phyloP scores from a whole-genome alignment of 2,329 filamentous ascomycete genomes.

The Hymenoscyphus scutula region DNA sequence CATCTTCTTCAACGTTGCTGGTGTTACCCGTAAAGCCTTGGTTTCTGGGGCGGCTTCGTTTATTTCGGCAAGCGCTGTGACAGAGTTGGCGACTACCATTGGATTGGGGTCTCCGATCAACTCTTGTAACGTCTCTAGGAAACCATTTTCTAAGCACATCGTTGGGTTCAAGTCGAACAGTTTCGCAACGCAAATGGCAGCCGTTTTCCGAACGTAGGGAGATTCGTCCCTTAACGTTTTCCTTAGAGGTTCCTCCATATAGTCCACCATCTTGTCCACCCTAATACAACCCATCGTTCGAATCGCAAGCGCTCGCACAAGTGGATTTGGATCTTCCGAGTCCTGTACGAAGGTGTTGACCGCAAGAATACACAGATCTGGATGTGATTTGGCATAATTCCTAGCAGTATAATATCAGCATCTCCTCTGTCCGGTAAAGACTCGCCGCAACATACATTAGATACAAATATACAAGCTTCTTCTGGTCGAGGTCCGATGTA shows the following conservation, averaged over 20 bases:
- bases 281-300: slow-evolving; percentile 98
- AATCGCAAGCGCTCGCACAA: slow-evolving; percentile 91
- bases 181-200: slow-evolving; percentile 96
- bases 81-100: slow-evolving; percentile 98
- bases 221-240: slow-evolving; percentile 97
- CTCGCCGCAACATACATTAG: slow-evolving; percentile 64
- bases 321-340: slow-evolving; percentile 95
- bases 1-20: slow-evolving; percentile 86
- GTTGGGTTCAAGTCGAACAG: slow-evolving; percentile 90
- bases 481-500: slow-evolving; percentile 90
- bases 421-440: background rate
- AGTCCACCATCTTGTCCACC: slow-evolving; percentile 99
- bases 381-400: slow-evolving; percentile 99
- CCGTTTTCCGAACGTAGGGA: slow-evolving; percentile 96
- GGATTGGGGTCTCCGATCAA: slow-evolving; percentile 96
- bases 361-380: slow-evolving; percentile 95
- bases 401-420: slow-evolving; percentile 44
- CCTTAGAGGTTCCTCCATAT: slow-evolving; percentile 96
- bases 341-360: slow-evolving; percentile 99
- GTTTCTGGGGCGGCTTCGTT: slow-evolving; percentile 88
- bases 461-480: slow-evolving; percentile 98
- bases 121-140: slow-evolving; percentile 89
- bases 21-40: slow-evolving; percentile 77
- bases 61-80: slow-evolving; percentile 91
- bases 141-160: slow-evolving; percentile 95